Evolutionary conservation across 2,329 filamentous ascomycete species (phyloP).

Genomic region (Albifimbria verrucaria): DNA sequence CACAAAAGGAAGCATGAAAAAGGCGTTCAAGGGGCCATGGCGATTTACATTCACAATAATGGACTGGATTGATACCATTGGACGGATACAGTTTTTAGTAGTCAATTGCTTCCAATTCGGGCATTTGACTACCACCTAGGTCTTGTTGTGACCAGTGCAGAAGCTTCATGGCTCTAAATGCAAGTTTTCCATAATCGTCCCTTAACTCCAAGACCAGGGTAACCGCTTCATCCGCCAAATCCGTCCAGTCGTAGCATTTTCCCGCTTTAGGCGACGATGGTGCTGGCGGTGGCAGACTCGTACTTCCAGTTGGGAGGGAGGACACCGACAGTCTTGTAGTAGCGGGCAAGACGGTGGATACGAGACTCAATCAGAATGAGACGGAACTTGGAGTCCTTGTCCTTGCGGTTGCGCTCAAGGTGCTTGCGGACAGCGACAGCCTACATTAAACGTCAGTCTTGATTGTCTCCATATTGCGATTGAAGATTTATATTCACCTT

Average conservation of each 20-base stretch:
- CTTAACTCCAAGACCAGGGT: slow-evolving; percentile 43
- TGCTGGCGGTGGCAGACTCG: slow-evolving; percentile 95
- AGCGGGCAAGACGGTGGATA: slow-evolving; percentile 98
- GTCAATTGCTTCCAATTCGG: slow-evolving; percentile 32
- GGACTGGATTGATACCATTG: slow-evolving; percentile 19
- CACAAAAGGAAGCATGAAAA: slow-evolving; percentile 12
- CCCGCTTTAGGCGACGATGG: slow-evolving; percentile 76
- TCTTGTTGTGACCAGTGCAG: slow-evolving; percentile 31
- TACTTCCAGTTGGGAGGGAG: slow-evolving; percentile 96
- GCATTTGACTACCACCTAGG: slow-evolving; percentile 26
- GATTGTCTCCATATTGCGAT: not conserved
- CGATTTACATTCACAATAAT: slow-evolving; percentile 15
- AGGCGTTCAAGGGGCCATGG: slow-evolving; percentile 17
- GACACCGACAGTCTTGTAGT: slow-evolving; percentile 95
- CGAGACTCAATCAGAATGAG: slow-evolving; percentile 99
- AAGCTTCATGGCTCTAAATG: slow-evolving; percentile 44
- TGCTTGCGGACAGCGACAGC: slow-evolving; percentile 99
- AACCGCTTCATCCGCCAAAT: slow-evolving; percentile 29
- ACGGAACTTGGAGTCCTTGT: slow-evolving; percentile 99
- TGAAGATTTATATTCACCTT: slow-evolving; percentile 62
- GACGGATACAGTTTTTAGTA: slow-evolving; percentile 24
- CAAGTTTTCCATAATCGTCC: slow-evolving; percentile 37
- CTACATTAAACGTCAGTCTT: slow-evolving; percentile 38
- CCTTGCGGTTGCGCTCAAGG: slow-evolving; percentile 99
- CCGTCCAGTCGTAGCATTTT: slow-evolving; percentile 14